A percentile compares a stretch with the other conserved stretches of the same genome.
Evolutionary conservation across 1,284 basidiomycete genomes (phyloP).

Genomic region (Coniophora puteana): DNA sequence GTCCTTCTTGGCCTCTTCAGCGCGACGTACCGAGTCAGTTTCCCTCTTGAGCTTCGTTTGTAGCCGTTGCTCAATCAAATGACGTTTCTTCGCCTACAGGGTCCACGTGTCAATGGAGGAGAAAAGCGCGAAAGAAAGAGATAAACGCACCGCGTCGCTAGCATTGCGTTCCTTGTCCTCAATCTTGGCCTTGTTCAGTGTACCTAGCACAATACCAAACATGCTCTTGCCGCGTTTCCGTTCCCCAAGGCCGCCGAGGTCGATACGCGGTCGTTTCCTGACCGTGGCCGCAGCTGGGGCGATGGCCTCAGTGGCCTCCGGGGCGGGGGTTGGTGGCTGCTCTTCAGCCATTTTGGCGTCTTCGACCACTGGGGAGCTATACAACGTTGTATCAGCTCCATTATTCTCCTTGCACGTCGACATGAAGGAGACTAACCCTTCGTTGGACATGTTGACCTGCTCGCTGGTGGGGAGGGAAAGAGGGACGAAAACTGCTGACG

Average conservation of each 20-base stretch:
- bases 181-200: slow-evolving; percentile 77
- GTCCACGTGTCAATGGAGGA: slow-evolving; percentile 6
- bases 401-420: slow-evolving; percentile 27
- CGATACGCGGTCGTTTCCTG: slow-evolving; percentile 68
- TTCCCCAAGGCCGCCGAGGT: slow-evolving; percentile 54
- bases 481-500: slow-evolving; percentile 12
- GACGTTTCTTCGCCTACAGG: slow-evolving; percentile 70
- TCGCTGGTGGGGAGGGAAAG: slow-evolving; percentile 10
- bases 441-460: slow-evolving; percentile 45
- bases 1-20: slow-evolving; percentile 80
- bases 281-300: slow-evolving; percentile 14
- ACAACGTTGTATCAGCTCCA: no score
- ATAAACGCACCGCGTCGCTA: slow-evolving; percentile 65
- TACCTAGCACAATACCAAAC: slow-evolving; percentile 77
- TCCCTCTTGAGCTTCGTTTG: slow-evolving; percentile 78
- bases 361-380: slow-evolving; percentile 31
- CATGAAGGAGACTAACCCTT: slow-evolving; percentile 37
- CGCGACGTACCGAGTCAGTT: slow-evolving; percentile 75
- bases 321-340: slow-evolving; percentile 27
- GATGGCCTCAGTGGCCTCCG: slow-evolving; percentile 18
- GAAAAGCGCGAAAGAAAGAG: neutral
- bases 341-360: slow-evolving; percentile 27
- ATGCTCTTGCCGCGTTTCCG: slow-evolving; percentile 80
- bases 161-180: slow-evolving; percentile 77
- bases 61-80: slow-evolving; percentile 74